Percentiles rank a stretch among this genome's conserved stretches.
Conservation (phyloP, 2,329 filamentous ascomycete genomes). For the Pseudopyrenochaeta lycopersici region DNA sequence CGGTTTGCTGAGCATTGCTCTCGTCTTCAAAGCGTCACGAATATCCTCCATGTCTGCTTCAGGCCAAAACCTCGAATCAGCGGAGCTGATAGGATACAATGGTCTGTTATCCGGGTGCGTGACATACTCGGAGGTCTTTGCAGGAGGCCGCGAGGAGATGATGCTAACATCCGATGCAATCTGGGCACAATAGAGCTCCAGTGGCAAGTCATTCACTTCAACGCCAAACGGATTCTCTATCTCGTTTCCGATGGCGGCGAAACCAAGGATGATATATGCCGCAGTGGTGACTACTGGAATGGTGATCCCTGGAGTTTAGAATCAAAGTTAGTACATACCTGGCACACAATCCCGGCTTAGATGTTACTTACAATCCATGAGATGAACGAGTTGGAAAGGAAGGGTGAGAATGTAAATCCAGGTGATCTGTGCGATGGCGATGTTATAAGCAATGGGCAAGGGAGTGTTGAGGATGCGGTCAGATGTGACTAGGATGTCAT, state of each 20-base stretch:
- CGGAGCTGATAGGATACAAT: constrained; percentile 60
- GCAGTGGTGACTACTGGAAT: constrained; percentile 76
- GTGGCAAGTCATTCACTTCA: constrained; percentile 74
- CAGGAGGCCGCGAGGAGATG: constrained; percentile 66
- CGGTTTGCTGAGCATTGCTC: constrained; percentile 14
- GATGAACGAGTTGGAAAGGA: constrained; percentile 75
- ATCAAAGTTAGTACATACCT: no score
- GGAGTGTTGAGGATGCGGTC: constrained; percentile 82
- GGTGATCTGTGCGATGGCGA: constrained; percentile 82
- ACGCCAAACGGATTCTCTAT: constrained; percentile 84
- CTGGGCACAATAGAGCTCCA: constrained; percentile 75
- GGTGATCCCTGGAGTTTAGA: constrained; percentile 61
- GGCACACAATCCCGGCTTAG: no score
- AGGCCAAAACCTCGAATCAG: constrained; percentile 42
- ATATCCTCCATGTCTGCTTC: constrained; percentile 40
- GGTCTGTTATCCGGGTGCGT: constrained; percentile 57
- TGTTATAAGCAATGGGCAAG: constrained; percentile 79
- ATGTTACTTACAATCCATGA: constrained; percentile 57
- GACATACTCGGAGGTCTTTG: constrained; percentile 61
- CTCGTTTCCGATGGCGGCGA: constrained; percentile 76
- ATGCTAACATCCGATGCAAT: constrained; percentile 76
- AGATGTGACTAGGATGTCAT: constrained; percentile 73
- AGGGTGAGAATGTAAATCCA: constrained; percentile 80
- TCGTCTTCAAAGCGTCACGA: constrained; percentile 42
- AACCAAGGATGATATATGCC: constrained; percentile 80